Base-by-base conservation (phyloP, 2,329 filamentous ascomycete species). In the Myriosclerotinia duriaeana region DNA sequence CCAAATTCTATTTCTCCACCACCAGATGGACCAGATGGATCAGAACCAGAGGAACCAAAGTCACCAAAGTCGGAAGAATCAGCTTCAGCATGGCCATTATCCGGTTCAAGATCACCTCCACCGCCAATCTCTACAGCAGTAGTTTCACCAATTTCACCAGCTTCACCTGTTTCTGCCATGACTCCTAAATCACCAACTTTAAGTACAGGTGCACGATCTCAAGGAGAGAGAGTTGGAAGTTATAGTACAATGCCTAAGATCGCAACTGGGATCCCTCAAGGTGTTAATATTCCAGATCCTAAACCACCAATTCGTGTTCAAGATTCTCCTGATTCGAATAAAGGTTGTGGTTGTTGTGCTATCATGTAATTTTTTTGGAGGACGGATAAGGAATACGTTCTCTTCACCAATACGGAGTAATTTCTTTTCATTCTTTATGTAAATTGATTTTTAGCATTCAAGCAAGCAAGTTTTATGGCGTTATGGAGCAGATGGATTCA, bases 41-140 rank as follows among this genome's bases (percentile, higher is more conserved):
- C 44, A 65, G 55, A 40, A 66, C 17, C 15, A n/a, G 55, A 69
- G 38, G 68, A 76, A 59, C 40, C 55, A 48, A 42, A 62, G 44
- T 40, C 26, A 66, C 30, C 11, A n/a, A 73, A 75, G 30, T 67
- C 75, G 77, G 42, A 79, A 34, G 70, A 75, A 54, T 44, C 30
- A 74, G 42, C 38, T 44, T n/a, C 71, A n/a, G 85, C 88, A 68
- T 89, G 87, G 87, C 87, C 87, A 1, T 77, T 89, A 34, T 84
- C 64, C 38, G 77, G 72, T 4, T 70, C 78, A 26, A 22, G 44
- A 64, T 46, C 56, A 34, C 58, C 44, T 30, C 48, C 11, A 52
- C 12, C 38, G 3, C 46, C 20, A 15, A 42, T 26, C n/a, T n/a
- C n/a, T n/a, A n/a, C n/a, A 12, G 20, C 34, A 22, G 20, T 34